A percentile compares a stretch with the other conserved stretches of the same genome.
Evolutionary conservation across 78 protist genomes (phyloP).

Genomic region (slime mould (Dictyostelium discoideum)): DNA sequence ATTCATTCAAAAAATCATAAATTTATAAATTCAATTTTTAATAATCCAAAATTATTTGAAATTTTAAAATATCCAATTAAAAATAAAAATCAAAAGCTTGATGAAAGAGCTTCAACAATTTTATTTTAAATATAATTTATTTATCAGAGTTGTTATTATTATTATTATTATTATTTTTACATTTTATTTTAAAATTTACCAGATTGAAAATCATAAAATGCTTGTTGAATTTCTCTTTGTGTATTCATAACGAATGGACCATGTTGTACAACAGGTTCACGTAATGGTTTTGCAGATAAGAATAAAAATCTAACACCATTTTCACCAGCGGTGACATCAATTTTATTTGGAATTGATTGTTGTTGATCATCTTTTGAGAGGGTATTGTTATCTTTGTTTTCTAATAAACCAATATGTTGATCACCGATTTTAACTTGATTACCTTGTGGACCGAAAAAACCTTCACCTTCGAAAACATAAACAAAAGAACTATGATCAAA

Average conservation of each 20-base stretch:
- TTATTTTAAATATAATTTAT: neutral
- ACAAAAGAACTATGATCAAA: slow-evolving; percentile 55
- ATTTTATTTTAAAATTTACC: slow-evolving; percentile 52
- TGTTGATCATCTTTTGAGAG: neutral
- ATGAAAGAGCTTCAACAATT: neutral
- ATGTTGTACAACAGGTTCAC: slow-evolving; percentile 80
- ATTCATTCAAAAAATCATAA: neutral
- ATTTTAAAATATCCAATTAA: neutral
- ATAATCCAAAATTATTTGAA: neutral
- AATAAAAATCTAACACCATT: slow-evolving; percentile 72
- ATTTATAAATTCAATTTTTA: neutral
- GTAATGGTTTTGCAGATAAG: slow-evolving; percentile 75
- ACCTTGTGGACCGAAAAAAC: slow-evolving; percentile 37
- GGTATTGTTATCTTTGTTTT: neutral
- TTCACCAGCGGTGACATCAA: slow-evolving; percentile 30
- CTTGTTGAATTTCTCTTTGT: slow-evolving; percentile 85
- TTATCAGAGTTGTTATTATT: too few relatives aligned
- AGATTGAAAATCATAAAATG: slow-evolving; percentile 69
- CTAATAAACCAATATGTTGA: slow-evolving; percentile 29
- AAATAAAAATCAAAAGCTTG: neutral
- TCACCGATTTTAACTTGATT: neutral
- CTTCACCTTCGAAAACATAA: slow-evolving; percentile 52
- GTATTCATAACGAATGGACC: slow-evolving; percentile 95
- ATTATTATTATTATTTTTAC: too few relatives aligned
- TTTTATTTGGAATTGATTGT: neutral